A percentile compares a stretch with the other conserved stretches of the same genome.
phyloP scores from a whole-genome alignment of 495 filamentous ascomycete species.

The Penicillium robsamsonii region DNA sequence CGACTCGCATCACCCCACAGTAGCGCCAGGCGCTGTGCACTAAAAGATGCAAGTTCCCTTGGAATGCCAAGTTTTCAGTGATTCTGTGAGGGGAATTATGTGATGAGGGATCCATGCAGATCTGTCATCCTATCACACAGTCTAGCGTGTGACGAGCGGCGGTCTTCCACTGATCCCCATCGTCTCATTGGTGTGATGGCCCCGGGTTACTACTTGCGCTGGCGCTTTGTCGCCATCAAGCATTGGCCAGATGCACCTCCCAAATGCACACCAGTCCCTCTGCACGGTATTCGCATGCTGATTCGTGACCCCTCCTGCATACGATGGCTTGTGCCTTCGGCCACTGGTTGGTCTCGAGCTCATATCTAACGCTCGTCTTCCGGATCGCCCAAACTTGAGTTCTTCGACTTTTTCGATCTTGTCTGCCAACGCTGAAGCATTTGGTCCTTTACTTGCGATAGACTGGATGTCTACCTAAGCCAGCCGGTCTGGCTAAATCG shows the following conservation, averaged over 20 bases:
- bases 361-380: slow-evolving; percentile 33
- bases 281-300: slow-evolving; percentile 21
- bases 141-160: slow-evolving; percentile 44
- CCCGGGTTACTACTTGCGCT: slow-evolving; percentile 24
- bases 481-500: slow-evolving; percentile 43
- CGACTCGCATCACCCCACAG: slow-evolving; percentile 14
- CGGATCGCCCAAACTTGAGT: slow-evolving; percentile 21
- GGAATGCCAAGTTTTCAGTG: neutral
- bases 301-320: slow-evolving; percentile 40
- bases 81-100: slow-evolving; percentile 13
- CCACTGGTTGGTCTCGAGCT: slow-evolving; percentile 19
- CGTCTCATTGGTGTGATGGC: slow-evolving; percentile 37
- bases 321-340: slow-evolving; percentile 13
- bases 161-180: slow-evolving; percentile 20
- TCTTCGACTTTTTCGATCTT: slow-evolving; percentile 11
- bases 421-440: slow-evolving; percentile 10
- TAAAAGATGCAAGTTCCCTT: slow-evolving; percentile 10
- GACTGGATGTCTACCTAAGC: slow-evolving; percentile 35
- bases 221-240: slow-evolving; percentile 40
- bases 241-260: slow-evolving; percentile 45
- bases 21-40: slow-evolving; percentile 16
- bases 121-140: slow-evolving; percentile 37
- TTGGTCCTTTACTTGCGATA: slow-evolving; percentile 29
- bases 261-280: slow-evolving; percentile 28
- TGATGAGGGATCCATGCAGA: slow-evolving; percentile 35